Percentiles rank a stretch among this genome's conserved stretches.
Conservation (phyloP, 2,329 filamentous ascomycete genomes). For the Blastomyces emzantsi region DNA sequence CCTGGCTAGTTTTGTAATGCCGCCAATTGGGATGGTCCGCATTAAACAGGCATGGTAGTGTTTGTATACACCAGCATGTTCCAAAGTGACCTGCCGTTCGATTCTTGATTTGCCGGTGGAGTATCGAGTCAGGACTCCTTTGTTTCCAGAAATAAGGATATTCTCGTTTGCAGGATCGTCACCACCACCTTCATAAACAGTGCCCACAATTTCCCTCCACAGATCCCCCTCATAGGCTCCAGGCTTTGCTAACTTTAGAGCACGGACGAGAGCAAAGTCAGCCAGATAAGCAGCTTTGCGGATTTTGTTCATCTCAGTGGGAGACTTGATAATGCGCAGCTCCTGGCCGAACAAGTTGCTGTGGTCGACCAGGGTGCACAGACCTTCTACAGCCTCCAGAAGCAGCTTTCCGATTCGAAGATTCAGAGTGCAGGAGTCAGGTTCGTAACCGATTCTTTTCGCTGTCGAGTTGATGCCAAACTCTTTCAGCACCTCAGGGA, state of each 20-base stretch:
- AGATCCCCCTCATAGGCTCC: constrained; percentile 29
- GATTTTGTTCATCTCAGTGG: constrained; percentile 24
- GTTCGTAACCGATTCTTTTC: constrained; percentile 27
- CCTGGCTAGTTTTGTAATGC: constrained; percentile 22
- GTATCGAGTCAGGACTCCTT: constrained; percentile 27
- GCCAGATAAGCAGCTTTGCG: constrained; percentile 29
- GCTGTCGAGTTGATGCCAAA: constrained; percentile 24
- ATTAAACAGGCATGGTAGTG: constrained; percentile 30
- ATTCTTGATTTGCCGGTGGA: constrained; percentile 26
- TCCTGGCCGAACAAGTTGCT: constrained; percentile 25
- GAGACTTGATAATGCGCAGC: constrained; percentile 27
- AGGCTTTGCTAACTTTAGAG: constrained; percentile 28
- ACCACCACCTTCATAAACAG: constrained; percentile 29
- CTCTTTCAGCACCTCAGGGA: constrained; percentile 23
- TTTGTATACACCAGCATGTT: constrained; percentile 29
- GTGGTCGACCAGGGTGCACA: constrained; percentile 25
- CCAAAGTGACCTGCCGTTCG: constrained; percentile 27
- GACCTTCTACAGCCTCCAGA: constrained; percentile 25
- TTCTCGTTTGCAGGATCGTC: constrained; percentile 30
- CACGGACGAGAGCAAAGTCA: constrained; percentile 27
- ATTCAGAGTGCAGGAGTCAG: constrained; percentile 33
- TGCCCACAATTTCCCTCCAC: constrained; percentile 28
- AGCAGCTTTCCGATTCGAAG: constrained; percentile 28
- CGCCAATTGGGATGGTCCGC: constrained; percentile 26
- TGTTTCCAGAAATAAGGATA: constrained; percentile 28